Evolutionary conservation across 768 basidiomycete genomes (phyloP), one percentile per base, ranked within the genome.

Genomic region (Lyophyllum semitale): DNA sequence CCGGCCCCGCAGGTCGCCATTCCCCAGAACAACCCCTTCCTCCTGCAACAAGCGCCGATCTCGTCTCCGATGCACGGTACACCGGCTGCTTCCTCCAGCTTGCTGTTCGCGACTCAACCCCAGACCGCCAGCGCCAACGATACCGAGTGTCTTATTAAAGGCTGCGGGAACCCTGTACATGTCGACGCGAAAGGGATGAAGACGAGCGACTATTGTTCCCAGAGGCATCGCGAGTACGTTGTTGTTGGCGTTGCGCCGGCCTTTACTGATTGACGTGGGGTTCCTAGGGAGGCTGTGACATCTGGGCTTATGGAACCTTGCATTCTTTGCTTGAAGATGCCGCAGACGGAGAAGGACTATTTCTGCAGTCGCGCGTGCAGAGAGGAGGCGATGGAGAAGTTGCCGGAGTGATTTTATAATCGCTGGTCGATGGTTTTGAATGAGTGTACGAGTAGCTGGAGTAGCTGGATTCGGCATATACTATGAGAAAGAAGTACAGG

Each of bases 211-310:
- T 87, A 83, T 61, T 87, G 86, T 61, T 86, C 84, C 4, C 68
- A 70, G 68, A 76, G 77, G 51, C 85, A 87, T 68, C 74, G 84
- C 59, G 84, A 88, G 86, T 87, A 61, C 63, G 85, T 77, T n/a
- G 25, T 22, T 30, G 7, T 32, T 35, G 20, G 35, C 17, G 4
- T 38, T 38, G 17, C 9, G 37, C 15, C 40, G 59, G 32, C n/a
- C 30, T 55, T 51, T 30, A 22, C 55, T 51, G 63, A 54, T 53
- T 44, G 20, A 52, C 59, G 46, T 15, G 42, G n/a, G n/a, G n/a
- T 20, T 51, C 35, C 47, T 56, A 87, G 86, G 68, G 83, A 87
- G 62, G 84, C 84, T 0, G 84, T 87, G 12, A 68, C 65, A 15
- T 68, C 76, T 17, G 82, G 84, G 26, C 60, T 85, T 30, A 79